Evolutionary conservation across 768 basidiomycete species (phyloP).

Genomic region (Cyclocybe cylindracea): DNA sequence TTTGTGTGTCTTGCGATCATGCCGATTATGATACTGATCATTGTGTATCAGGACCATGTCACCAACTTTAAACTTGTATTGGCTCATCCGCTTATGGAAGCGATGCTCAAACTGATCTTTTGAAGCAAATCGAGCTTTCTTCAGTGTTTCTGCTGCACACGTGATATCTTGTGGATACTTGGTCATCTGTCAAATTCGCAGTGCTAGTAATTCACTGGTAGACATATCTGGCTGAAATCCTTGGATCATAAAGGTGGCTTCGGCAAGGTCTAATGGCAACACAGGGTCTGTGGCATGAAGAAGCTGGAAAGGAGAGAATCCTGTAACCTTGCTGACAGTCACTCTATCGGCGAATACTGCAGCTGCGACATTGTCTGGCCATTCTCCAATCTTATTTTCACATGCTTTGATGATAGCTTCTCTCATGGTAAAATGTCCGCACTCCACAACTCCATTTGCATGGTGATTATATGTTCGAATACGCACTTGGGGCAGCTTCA

Average conservation of each 20-base stretch:
- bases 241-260: constrained; percentile 3
- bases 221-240: background rate
- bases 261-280: background rate
- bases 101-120: too few relatives aligned
- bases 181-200: background rate
- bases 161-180: background rate
- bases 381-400: constrained; percentile 26
- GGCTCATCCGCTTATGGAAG: too few relatives aligned
- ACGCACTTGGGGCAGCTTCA: constrained; percentile 32
- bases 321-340: constrained; percentile 24
- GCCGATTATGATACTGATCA: too few relatives aligned
- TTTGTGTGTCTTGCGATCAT: too few relatives aligned
- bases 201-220: background rate
- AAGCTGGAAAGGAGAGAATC: constrained; percentile 32
- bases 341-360: constrained; percentile 31
- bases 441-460: constrained; percentile 25
- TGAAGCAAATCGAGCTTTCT: too few relatives aligned
- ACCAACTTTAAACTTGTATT: too few relatives aligned
- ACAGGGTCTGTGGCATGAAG: background rate
- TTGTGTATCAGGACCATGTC: too few relatives aligned
- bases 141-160: too few relatives aligned
- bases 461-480: constrained; percentile 40
- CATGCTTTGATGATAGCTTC: constrained; percentile 30
- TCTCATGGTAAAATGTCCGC: constrained; percentile 23
- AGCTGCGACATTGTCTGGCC: constrained; percentile 23